Percentiles rank a stretch among this genome's conserved stretches.
phyloP scores from a whole-genome alignment of 2,329 filamentous ascomycete genomes.

The Phyllosticta ampelicida region DNA sequence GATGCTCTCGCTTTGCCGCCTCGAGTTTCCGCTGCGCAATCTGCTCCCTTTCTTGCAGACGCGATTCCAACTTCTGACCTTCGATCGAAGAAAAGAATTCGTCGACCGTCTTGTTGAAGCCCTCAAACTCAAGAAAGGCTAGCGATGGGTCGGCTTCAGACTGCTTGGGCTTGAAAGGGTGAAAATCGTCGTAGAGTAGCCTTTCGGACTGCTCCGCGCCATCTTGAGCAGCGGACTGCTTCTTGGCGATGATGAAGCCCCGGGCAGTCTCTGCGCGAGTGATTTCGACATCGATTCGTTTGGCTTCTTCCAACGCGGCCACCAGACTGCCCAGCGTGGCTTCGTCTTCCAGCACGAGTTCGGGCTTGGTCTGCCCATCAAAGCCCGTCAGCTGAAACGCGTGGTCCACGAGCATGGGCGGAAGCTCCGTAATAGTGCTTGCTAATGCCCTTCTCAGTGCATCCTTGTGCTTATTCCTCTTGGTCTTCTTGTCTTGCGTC shows the following conservation, averaged over 20 bases:
- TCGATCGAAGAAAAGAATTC: constrained; percentile 97
- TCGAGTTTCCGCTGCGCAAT: constrained; percentile 76
- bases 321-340: constrained; percentile 56
- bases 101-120: constrained; percentile 88
- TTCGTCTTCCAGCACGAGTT: constrained; percentile 59
- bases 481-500: constrained; percentile 49
- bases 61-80: constrained; percentile 80
- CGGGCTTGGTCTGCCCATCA: constrained; percentile 55
- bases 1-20: constrained; percentile 71
- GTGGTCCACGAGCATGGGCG: constrained; percentile 81
- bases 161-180: constrained; percentile 79
- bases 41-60: constrained; percentile 70
- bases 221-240: constrained; percentile 24
- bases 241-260: constrained; percentile 81
- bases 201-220: constrained; percentile 31
- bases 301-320: constrained; percentile 57
- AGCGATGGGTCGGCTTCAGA: constrained; percentile 57
- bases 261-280: constrained; percentile 54
- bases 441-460: constrained; percentile 71
- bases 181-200: constrained; percentile 85
- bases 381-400: constrained; percentile 60
- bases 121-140: constrained; percentile 64
- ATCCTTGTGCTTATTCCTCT: constrained; percentile 62
- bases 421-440: constrained; percentile 75
- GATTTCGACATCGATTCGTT: constrained; percentile 57